phyloP scores from a whole-genome alignment of 768 basidiomycete species.

The Infundibulicybe gibba region DNA sequence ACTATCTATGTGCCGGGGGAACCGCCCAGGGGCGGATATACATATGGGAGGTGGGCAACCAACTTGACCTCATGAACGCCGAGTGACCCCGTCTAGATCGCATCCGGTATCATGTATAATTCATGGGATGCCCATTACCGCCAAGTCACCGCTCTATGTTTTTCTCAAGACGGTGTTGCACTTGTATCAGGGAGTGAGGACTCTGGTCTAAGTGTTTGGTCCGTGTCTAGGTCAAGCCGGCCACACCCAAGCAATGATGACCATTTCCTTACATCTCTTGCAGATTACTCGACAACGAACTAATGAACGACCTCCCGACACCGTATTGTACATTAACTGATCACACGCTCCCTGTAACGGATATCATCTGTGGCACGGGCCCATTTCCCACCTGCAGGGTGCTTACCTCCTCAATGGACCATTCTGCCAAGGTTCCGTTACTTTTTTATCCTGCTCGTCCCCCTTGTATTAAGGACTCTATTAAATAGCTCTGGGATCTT shows the following conservation, averaged over 20 bases:
- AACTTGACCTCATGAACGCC: conserved; percentile 1
- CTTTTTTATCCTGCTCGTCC: conserved; percentile 1
- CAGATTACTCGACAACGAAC: conserved; percentile 74
- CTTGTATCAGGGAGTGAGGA: conserved; percentile 90
- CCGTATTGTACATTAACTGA: conserved; percentile 83
- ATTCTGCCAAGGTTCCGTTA: conserved; percentile 77
- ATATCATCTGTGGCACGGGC: conserved; percentile 78
- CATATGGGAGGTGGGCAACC: conserved; percentile 79
- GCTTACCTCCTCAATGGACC: conserved; percentile 82
- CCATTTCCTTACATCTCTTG: conserved; percentile 8
- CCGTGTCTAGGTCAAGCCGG: conserved; percentile 69
- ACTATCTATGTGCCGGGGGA: conserved; percentile 82
- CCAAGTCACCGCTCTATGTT: conserved; percentile 75
- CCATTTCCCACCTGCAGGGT: conserved; percentile 72
- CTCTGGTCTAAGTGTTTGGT: conserved; percentile 87
- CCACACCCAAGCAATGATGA: conserved; percentile 13
- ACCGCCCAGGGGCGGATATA: conserved; percentile 87
- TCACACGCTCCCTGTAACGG: conserved; percentile 88
- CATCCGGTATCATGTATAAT: conserved; percentile 91
- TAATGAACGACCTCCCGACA: conserved; percentile 70
- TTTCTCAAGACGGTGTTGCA: conserved; percentile 77
- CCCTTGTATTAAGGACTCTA: conserved; percentile 4
- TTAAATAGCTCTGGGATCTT: conserved; percentile 73
- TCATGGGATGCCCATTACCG: conserved; percentile 98
- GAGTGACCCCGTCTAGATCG: conserved; percentile 47